Conservation (phyloP, 2,329 filamentous ascomycete genomes). For the Scytalidium sp. region DNA sequence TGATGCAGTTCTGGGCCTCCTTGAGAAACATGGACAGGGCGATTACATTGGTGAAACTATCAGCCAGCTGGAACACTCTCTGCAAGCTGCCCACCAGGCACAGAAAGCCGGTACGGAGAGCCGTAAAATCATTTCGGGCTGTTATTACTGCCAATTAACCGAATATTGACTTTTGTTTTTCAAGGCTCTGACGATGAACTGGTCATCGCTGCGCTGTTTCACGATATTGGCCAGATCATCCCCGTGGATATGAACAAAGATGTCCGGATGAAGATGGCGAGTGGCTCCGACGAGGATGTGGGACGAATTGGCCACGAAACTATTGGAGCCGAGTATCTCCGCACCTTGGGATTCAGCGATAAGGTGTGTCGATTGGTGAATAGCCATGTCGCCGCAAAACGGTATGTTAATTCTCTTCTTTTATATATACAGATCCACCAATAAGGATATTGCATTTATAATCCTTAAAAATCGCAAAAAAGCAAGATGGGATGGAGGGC, state of each 20-base stretch:
- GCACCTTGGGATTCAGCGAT: slow-evolving; percentile 30
- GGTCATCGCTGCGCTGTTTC: slow-evolving; percentile 35
- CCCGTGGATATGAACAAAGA: slow-evolving; percentile 29
- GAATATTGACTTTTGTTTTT: no score
- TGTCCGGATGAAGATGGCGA: slow-evolving; percentile 19
- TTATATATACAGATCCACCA: no score
- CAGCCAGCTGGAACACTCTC: slow-evolving; percentile 27
- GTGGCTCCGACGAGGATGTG: slow-evolving; percentile 24
- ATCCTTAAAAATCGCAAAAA: no score
- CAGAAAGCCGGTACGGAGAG: slow-evolving; percentile 13
- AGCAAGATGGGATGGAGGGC: no score
- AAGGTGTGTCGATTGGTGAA: slow-evolving; percentile 33
- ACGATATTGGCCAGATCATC: slow-evolving; percentile 40
- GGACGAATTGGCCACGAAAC: slow-evolving; percentile 35
- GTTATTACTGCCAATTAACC: neutral
- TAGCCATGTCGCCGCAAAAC: slow-evolving; percentile 36
- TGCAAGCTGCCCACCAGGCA: slow-evolving; percentile 28
- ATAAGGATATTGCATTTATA: no score
- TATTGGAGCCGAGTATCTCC: slow-evolving; percentile 33
- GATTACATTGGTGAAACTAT: slow-evolving; percentile 29
- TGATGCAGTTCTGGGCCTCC: slow-evolving; percentile 2
- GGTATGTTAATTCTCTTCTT: slow-evolving; percentile 4
- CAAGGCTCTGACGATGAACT: slow-evolving; percentile 22
- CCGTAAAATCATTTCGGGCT: slow-evolving; percentile 4
- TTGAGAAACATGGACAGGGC: slow-evolving; percentile 25